phyloP scores from a whole-genome alignment of 2,329 filamentous ascomycete genomes.

The Boeremia exigua region DNA sequence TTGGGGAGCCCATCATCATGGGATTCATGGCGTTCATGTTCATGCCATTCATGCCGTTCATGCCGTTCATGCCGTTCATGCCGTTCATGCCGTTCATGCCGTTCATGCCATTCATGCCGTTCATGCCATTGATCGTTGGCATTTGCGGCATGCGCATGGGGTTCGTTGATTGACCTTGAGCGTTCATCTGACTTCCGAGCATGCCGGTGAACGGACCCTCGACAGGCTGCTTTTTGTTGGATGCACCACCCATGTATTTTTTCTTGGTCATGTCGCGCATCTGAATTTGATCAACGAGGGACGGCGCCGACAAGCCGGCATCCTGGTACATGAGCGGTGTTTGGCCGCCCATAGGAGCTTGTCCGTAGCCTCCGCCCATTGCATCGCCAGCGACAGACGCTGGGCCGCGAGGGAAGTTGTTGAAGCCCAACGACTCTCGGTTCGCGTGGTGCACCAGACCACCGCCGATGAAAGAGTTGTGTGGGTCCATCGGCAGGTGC shows the following conservation, averaged over 20 bases:
- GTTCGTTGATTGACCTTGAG: slow-evolving; percentile 25
- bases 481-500: slow-evolving; percentile 44
- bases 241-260: slow-evolving; percentile 46
- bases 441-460: slow-evolving; percentile 42
- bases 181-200: slow-evolving; percentile 44
- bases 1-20: slow-evolving; percentile 32
- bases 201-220: slow-evolving; percentile 45
- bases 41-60: slow-evolving; percentile 29
- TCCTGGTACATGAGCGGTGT: slow-evolving; percentile 40
- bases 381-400: slow-evolving; percentile 44
- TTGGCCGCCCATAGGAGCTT: slow-evolving; percentile 20
- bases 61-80: slow-evolving; percentile 34
- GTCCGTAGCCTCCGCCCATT: slow-evolving; percentile 23
- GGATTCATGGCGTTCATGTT: slow-evolving; percentile 32
- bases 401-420: slow-evolving; percentile 40
- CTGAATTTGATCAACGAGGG: slow-evolving; percentile 47
- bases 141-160: slow-evolving; percentile 33
- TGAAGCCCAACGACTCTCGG: slow-evolving; percentile 48
- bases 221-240: slow-evolving; percentile 37
- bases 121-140: slow-evolving; percentile 35
- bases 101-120: slow-evolving; percentile 25
- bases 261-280: slow-evolving; percentile 45
- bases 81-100: slow-evolving; percentile 26
- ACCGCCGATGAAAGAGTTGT: slow-evolving; percentile 41
- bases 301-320: slow-evolving; percentile 38